These are phyloP conservation scores for Tephrocybe sp. DNA, from an alignment of 768 basidiomycete species.

Conservation along the genomic window DNA sequence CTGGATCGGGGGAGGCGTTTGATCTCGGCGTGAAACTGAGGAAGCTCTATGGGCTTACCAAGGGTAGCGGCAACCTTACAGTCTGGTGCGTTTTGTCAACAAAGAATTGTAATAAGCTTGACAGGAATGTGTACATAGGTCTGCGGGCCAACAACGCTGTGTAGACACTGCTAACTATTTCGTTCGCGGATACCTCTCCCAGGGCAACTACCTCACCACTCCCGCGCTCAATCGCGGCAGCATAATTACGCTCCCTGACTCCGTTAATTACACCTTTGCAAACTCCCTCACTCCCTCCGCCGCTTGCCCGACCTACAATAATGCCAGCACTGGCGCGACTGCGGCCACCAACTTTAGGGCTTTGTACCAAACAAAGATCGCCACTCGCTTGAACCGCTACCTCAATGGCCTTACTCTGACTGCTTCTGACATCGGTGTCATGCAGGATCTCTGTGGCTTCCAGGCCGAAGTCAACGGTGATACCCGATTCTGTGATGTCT, in stretches of 20 bases:
- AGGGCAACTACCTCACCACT: slow-evolving; percentile 36
- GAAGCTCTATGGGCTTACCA: slow-evolving; percentile 38
- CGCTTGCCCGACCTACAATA: slow-evolving; percentile 35
- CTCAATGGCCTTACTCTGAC: slow-evolving; percentile 34
- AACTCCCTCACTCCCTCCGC: slow-evolving; percentile 42
- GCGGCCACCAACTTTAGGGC: slow-evolving; percentile 30
- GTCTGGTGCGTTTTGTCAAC: slow-evolving; percentile 33
- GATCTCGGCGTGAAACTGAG: slow-evolving; percentile 37
- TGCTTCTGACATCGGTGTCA: slow-evolving; percentile 36
- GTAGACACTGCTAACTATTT: slow-evolving; percentile 42
- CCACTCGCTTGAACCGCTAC: slow-evolving; percentile 33
- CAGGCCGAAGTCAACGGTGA: slow-evolving; percentile 36
- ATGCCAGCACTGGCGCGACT: slow-evolving; percentile 27
- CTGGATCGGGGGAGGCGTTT: slow-evolving; percentile 40
- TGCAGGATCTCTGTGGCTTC: slow-evolving; percentile 47
- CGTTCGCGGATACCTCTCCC: slow-evolving; percentile 39
- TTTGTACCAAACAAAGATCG: slow-evolving; percentile 32
- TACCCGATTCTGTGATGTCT: slow-evolving; percentile 40
- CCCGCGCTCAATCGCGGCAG: slow-evolving; percentile 31
- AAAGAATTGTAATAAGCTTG: not conserved
- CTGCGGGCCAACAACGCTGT: slow-evolving; percentile 41
- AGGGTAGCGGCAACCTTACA: slow-evolving; percentile 40
- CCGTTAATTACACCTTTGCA: slow-evolving; percentile 41
- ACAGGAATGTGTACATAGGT: slow-evolving; percentile 23
- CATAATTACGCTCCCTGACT: slow-evolving; percentile 38